phyloP scores from a whole-genome alignment of 2,329 filamentous ascomycete species.

The Phialophora tarda region DNA sequence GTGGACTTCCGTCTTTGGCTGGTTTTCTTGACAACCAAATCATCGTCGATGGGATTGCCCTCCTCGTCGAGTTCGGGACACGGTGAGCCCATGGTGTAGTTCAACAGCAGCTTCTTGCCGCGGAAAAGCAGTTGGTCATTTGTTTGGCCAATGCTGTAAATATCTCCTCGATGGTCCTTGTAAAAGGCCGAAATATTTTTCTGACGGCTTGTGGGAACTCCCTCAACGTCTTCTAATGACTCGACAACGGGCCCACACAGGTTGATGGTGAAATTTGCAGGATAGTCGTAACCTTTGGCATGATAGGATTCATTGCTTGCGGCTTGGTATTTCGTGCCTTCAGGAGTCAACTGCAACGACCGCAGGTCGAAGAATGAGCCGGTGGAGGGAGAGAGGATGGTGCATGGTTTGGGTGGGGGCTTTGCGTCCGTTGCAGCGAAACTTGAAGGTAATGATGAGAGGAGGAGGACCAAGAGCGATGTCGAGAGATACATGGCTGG shows the following conservation, averaged over 20 bases:
- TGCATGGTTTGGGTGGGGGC: slow-evolving; percentile 61
- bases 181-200: slow-evolving; percentile 59
- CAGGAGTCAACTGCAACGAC: slow-evolving; percentile 48
- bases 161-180: slow-evolving; percentile 39
- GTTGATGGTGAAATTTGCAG: slow-evolving; percentile 58
- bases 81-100: slow-evolving; percentile 77
- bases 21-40: slow-evolving; percentile 22
- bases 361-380: slow-evolving; percentile 69
- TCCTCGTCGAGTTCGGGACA: slow-evolving; percentile 54
- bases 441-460: slow-evolving; percentile 43
- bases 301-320: slow-evolving; percentile 56
- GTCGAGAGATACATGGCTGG: slow-evolving; percentile 29
- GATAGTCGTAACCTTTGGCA: slow-evolving; percentile 56
- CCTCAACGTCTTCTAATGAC: slow-evolving; percentile 53
- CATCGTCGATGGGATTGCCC: slow-evolving; percentile 34
- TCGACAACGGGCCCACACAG: slow-evolving; percentile 58
- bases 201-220: slow-evolving; percentile 49
- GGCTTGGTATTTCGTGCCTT: slow-evolving; percentile 53
- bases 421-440: slow-evolving; percentile 48
- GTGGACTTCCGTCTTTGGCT: slow-evolving; percentile 70
- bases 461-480: slow-evolving; percentile 43
- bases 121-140: slow-evolving; percentile 55
- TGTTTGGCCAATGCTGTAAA: slow-evolving; percentile 47
- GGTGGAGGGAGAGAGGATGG: slow-evolving; percentile 65
- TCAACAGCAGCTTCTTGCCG: slow-evolving; percentile 69